phyloP scores from a whole-genome alignment of 306 rosid genomes.

The Lupinus albus region DNA sequence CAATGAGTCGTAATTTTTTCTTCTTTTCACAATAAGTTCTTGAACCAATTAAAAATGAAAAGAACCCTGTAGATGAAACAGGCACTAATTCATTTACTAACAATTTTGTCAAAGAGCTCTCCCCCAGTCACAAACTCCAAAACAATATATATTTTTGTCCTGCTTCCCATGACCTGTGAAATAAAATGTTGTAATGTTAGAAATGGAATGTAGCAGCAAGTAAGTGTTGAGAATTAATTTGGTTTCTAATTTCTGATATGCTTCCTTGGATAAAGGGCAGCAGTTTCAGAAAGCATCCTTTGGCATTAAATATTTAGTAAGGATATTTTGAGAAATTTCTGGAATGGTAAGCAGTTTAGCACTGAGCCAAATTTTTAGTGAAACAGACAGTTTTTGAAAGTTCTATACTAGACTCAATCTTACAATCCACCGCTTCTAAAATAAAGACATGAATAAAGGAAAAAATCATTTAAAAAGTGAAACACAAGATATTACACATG shows the following conservation, averaged over 20 bases:
- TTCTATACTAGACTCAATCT: not conserved
- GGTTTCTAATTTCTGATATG: not conserved
- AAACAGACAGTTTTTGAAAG: slow-evolving; percentile 5
- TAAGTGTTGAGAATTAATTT: slow-evolving; percentile 1
- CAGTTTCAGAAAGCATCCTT: not conserved
- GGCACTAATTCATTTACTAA: slow-evolving; percentile 51
- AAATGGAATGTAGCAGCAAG: slow-evolving; percentile 21
- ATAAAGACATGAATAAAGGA: not conserved
- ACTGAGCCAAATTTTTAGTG: not conserved
- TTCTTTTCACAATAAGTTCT: not conserved
- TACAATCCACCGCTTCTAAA: slow-evolving; percentile 2
- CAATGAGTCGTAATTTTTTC: not conserved
- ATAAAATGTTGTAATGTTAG: slow-evolving; percentile 22
- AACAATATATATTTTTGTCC: slow-evolving; percentile 86
- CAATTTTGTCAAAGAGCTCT: slow-evolving; percentile 98
- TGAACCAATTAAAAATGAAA: slow-evolving; percentile 31
- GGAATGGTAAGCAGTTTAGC: not conserved
- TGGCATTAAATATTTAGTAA: slow-evolving; percentile 6
- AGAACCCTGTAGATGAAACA: not conserved
- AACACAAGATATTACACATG: slow-evolving; percentile 23
- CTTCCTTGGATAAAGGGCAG: not conserved
- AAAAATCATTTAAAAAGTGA: not conserved
- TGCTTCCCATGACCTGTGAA: slow-evolving; percentile 94
- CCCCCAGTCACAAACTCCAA: slow-evolving; percentile 97
- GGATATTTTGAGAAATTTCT: not conserved